These are phyloP conservation scores for Gremmenia infestans DNA, from an alignment of 2,329 filamentous ascomycete genomes.

Conservation along the genomic window DNA sequence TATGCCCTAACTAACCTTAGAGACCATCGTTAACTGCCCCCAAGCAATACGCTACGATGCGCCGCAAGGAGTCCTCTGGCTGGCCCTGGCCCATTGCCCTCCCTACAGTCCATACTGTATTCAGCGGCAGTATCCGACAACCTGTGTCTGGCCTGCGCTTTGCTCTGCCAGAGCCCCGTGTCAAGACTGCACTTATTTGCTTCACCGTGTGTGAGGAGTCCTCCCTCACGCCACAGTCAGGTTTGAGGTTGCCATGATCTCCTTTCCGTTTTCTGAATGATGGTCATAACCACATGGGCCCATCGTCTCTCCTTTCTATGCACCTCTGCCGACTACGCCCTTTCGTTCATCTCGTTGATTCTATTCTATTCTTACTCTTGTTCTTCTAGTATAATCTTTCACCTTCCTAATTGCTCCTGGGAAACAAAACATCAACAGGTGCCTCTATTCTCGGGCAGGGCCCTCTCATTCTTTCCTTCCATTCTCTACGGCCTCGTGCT, in stretches of 20 bases:
- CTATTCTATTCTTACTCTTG: constrained; percentile 5
- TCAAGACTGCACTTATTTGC: constrained; percentile 7
- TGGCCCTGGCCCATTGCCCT: constrained; percentile 1
- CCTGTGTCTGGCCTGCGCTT: constrained; percentile 9
- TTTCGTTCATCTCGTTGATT: constrained; percentile 3
- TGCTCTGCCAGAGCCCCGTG: constrained; percentile 5
- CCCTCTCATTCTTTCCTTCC: constrained; percentile 21
- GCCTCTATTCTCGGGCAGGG: constrained; percentile 23
- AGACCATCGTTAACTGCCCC: background rate
- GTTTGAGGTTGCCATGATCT: constrained; percentile 19
- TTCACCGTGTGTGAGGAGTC: constrained; percentile 14
- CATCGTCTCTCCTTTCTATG: constrained; percentile 1
- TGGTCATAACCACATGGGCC: constrained; percentile 12
- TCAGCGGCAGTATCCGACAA: constrained; percentile 10
- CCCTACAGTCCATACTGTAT: background rate
- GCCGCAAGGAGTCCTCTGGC: background rate
- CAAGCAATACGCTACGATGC: background rate
- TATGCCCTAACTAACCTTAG: constrained; percentile 10
- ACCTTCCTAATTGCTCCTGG: constrained; percentile 3
- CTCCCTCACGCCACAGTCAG: constrained; percentile 14
- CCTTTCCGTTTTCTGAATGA: background rate
- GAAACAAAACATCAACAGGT: constrained; percentile 22
- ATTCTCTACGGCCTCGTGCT: constrained; percentile 14
- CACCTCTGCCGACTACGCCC: constrained; percentile 4
- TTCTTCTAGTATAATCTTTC: constrained; percentile 15